These are phyloP conservation scores for Aspergillus sojae DNA, from an alignment of 2,329 filamentous ascomycete species.

Conservation along the genomic window DNA sequence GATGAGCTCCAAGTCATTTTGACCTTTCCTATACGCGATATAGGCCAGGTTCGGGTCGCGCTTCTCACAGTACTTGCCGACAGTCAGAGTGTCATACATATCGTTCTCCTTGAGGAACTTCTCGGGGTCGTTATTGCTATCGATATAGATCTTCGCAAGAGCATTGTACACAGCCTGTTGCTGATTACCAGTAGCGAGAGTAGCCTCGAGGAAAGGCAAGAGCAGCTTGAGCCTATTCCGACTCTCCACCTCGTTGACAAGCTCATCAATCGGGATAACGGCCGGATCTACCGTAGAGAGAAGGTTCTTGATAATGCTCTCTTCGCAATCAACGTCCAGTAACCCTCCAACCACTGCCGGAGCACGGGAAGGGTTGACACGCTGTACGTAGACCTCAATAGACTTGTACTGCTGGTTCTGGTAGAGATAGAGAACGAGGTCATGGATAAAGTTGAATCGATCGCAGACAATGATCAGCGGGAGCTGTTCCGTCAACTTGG, in stretches of 20 bases:
- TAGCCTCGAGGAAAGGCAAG: slow-evolving; percentile 92
- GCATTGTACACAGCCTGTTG: slow-evolving; percentile 97
- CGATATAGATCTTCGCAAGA: slow-evolving; percentile 98
- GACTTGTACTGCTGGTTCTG: slow-evolving; percentile 99
- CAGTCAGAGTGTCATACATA: slow-evolving; percentile 85
- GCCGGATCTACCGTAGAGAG: slow-evolving; percentile 80
- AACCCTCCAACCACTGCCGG: slow-evolving; percentile 92
- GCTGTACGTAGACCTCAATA: slow-evolving; percentile 96
- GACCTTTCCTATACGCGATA: slow-evolving; percentile 93
- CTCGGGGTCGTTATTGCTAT: slow-evolving; percentile 97
- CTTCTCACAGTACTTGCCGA: slow-evolving; percentile 99
- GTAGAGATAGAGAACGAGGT: slow-evolving; percentile 93
- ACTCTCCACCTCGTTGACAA: slow-evolving; percentile 92
- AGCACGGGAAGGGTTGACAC: slow-evolving; percentile 88
- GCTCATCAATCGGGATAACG: slow-evolving; percentile 88
- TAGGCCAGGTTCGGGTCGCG: slow-evolving; percentile 93
- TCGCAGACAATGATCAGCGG: slow-evolving; percentile 98
- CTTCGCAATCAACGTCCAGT: slow-evolving; percentile 95
- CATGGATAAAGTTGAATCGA: slow-evolving; percentile 98
- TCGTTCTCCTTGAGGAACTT: slow-evolving; percentile 97
- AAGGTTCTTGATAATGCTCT: slow-evolving; percentile 91
- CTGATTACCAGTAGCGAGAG: slow-evolving; percentile 84
- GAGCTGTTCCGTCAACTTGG: slow-evolving; percentile 85
- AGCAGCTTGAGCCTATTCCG: slow-evolving; percentile 95
- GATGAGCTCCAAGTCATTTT: slow-evolving; percentile 96